phyloP scores from a whole-genome alignment of 306 rosid species.

The Prinsepia uniflora region DNA sequence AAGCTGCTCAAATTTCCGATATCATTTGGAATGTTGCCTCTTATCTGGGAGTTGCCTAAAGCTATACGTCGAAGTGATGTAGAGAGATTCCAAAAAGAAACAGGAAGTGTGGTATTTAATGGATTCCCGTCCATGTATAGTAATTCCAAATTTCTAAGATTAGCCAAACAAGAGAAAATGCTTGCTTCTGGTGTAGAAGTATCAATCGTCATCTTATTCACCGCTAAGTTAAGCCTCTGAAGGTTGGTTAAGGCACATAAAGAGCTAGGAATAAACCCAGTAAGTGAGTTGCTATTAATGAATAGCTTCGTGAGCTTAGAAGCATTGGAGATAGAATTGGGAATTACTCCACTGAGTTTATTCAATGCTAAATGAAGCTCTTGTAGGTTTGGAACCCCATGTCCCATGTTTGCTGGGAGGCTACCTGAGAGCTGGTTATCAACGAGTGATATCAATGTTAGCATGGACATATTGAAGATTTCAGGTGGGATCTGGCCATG shows the following conservation, averaged over 20 bases:
- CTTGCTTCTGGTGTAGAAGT: neutral
- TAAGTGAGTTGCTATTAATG: neutral
- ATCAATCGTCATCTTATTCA: neutral
- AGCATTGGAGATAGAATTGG: neutral
- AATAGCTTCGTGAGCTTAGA: neutral
- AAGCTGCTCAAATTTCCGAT: conserved; percentile 5
- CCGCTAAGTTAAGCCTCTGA: neutral
- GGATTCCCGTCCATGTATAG: neutral
- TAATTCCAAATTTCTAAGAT: neutral
- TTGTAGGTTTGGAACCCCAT: conserved; percentile 21
- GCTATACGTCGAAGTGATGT: neutral
- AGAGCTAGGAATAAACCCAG: conserved; percentile 5
- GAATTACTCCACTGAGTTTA: neutral
- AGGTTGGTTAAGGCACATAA: neutral
- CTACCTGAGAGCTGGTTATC: neutral
- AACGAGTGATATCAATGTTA: neutral
- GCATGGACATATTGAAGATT: neutral
- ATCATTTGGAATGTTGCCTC: neutral
- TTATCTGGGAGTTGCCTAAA: neutral
- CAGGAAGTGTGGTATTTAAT: neutral
- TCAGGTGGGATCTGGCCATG: neutral
- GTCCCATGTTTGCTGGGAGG: conserved; percentile 10
- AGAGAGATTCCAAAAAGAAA: neutral
- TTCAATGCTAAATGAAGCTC: neutral
- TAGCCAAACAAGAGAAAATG: neutral